Evolutionary conservation across 148 eudicot species (phyloP), one percentile per base, ranked within the genome.

Genomic region (Persicaria maculosa): DNA sequence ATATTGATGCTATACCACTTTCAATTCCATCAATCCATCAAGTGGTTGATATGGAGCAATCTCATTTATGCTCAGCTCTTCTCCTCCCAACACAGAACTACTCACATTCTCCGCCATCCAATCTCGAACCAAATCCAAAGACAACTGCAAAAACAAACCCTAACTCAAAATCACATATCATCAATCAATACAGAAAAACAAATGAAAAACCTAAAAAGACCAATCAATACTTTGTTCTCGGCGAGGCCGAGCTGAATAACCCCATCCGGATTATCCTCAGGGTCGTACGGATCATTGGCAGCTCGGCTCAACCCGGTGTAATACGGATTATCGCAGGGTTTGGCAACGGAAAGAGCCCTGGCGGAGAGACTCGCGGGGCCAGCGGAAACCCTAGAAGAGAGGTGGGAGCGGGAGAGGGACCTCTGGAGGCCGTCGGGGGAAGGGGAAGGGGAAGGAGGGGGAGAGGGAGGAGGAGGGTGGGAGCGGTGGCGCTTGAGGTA

Each of bases 71-170:
- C 80, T 78, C 79, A 79, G 76, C 72, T 80, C 86, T 58, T 72
- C 87, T 77, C 74, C 67, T 73, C 73, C 71, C 71, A 86, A 47
- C 44, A 91, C 74, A 9, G 77, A 82, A 31, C 74, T 78, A 78
- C 47, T 81, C 12, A 84, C 90, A 80, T 87, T 85, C 52, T 82
- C 83, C 36, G 68, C 78, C 75, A 94, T 79, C 97, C 97, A 93
- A n/a, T 93, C 91, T 85, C 77, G 82, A 75, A 91, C 89, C 86
- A 90, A 81, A 87, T 92, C 98, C 86, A 81, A 78, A 7, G 84
- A 88, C 83, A 94, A 82, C 98, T 94, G 84, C 74, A 40, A 46
- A 62, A 46, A 36, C n/a, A 68, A 68, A 47, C 46, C 64, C 68
- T 31, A 10, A 40, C 45, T n/a, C 45, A 75, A 19, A 43, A 47